These are phyloP conservation scores for Tripidium arundinaceum DNA, from an alignment of 202 grass and related monocot genomes.

Conservation along the genomic window DNA sequence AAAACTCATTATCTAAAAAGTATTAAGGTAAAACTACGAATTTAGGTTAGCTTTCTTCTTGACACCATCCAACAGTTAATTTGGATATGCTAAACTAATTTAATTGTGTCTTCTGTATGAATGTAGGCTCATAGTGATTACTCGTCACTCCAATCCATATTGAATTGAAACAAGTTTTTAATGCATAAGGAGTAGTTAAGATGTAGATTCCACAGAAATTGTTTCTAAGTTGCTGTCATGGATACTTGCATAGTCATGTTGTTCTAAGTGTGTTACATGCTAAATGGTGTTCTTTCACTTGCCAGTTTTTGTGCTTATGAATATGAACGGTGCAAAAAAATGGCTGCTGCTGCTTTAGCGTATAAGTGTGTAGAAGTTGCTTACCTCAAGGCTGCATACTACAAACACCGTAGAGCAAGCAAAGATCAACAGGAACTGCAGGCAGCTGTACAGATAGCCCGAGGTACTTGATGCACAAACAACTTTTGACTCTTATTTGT, in stretches of 20 bases:
- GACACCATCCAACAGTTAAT: neutral
- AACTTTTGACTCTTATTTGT: neutral
- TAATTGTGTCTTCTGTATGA: neutral
- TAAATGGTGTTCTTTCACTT: constrained; percentile 24
- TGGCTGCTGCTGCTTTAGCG: constrained; percentile 74
- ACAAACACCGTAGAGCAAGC: constrained; percentile 52
- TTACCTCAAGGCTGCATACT: constrained; percentile 75
- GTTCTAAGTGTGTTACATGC: neutral
- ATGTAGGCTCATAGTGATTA: neutral
- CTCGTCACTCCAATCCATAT: neutral
- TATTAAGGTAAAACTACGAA: neutral
- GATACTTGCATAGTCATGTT: neutral
- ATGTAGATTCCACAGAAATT: neutral
- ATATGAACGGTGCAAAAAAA: constrained; percentile 67
- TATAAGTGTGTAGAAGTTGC: constrained; percentile 93
- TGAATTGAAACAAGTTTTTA: neutral
- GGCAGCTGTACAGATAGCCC: constrained; percentile 44
- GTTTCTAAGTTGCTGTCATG: neutral
- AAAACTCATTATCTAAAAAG: neutral
- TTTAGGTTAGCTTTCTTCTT: neutral
- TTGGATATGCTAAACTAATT: neutral
- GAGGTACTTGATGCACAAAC: constrained; percentile 36
- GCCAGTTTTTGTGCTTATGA: constrained; percentile 67
- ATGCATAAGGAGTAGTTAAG: neutral
- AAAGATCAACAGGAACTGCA: constrained; percentile 66